A percentile compares a stretch with the other conserved stretches of the same genome.
These are phyloP conservation scores for Malassezia equina DNA, from an alignment of 1,284 basidiomycete genomes.

Conservation along the genomic window DNA sequence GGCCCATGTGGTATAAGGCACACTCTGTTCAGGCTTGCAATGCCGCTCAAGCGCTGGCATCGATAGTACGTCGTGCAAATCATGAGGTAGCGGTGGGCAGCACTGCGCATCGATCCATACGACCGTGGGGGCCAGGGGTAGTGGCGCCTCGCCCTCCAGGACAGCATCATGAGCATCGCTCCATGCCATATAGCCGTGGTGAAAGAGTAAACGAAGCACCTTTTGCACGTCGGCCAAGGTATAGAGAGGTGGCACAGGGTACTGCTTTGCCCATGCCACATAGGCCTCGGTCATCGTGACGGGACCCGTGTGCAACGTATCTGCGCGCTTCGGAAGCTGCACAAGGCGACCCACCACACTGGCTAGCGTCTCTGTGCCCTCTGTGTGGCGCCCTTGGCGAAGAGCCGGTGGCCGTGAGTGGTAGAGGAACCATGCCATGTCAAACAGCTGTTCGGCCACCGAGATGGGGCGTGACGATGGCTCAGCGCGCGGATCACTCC, in stretches of 20 bases:
- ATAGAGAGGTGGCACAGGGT: not conserved
- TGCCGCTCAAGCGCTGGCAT: not conserved
- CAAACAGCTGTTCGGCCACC: not conserved
- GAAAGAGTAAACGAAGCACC: not conserved
- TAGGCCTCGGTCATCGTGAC: not conserved
- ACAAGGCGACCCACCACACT: not conserved
- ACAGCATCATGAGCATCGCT: not conserved
- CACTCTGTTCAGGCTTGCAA: not conserved
- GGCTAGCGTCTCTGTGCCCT: not conserved
- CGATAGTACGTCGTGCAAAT: not conserved
- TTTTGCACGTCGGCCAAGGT: not conserved
- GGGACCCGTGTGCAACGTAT: not conserved
- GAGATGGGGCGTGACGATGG: not conserved
- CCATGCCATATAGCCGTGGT: not conserved
- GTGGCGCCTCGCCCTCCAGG: not conserved
- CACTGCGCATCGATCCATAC: not conserved
- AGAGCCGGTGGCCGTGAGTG: not conserved
- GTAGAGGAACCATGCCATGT: not conserved
- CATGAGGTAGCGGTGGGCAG: not conserved
- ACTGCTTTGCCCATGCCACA: not conserved
- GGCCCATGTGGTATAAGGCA: not conserved
- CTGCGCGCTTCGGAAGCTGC: not conserved
- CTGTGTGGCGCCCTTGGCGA: not conserved
- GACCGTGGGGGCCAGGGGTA: not conserved
- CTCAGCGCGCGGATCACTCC: not conserved